Base-by-base conservation (phyloP, 2,329 filamentous ascomycete genomes). In the Thielaviopsis musarum region DNA sequence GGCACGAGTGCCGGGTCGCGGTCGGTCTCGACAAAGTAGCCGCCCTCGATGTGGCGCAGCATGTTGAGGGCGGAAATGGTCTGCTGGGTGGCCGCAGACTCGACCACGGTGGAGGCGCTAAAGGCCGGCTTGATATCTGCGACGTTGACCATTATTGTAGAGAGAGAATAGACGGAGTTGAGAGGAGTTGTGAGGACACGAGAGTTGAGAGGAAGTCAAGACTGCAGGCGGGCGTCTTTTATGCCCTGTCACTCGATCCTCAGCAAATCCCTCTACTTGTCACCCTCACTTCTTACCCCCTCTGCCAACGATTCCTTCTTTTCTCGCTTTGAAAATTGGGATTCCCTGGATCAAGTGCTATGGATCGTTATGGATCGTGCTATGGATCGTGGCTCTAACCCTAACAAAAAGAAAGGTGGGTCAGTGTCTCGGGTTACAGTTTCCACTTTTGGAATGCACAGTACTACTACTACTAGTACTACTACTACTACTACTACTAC, bases 1-100 rank as follows among this genome's bases (percentile, higher is more conserved):
- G 80, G 75, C 19, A 86, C 71, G 1, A 72, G 72, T 15, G 71
- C 69, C 1, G 71, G 64, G 63, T 77, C 73, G 59, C 76, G 73
- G 69, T 86, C 80, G 1, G 81, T 86, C 67, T 84, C 79, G 63
- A 69, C 70, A 65, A 79, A 86, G 70, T 82, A 85, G 53, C 82
- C 82, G 57, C 83, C 82, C 70, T 85, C 82, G 52, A 80, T 74
- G 68, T 86, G 81, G 9, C 74, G 70, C 54, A 71, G 66, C 26
- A 84, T 73, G 22, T 70, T 65, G 55, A 85, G 74, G 21, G 70
- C 57, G 12, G 61, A 48, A 64, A 72, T 70, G 38, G 72, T 62
- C 21, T 58, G 38, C 30, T 57, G 56, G 56, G 59, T 63, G 56
- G 30, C 58, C 22, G 57, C 58, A 21, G 62, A 58, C 22, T 66